Evolutionary conservation across 192 early-diverging fungal species (phyloP), one percentile per base, ranked within the genome.

Genomic region (Linnemannia exigua): DNA sequence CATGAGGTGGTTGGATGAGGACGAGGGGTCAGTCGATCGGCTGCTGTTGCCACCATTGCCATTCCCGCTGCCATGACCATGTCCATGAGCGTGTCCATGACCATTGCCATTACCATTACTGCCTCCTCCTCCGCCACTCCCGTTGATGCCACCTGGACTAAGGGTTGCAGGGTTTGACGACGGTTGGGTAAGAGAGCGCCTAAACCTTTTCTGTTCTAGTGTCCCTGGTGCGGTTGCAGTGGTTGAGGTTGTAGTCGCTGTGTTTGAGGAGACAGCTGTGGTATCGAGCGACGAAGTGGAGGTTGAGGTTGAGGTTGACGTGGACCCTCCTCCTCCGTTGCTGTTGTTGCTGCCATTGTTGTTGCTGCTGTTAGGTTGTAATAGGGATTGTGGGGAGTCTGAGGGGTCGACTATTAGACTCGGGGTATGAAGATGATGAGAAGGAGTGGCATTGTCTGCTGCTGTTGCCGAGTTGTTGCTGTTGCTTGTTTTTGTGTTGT

Each of bases 131-230:
- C 41, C 41, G 31, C 31, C 22, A 46, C 41, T 46, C 9, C n/a
- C 44, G 19, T 14, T 22, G 52, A 54, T 41, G 14, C 69, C 70
- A 0, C 72, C 36, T 25, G 75, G 76, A 48, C 61, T 72, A 11
- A 72, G 80, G 72, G 48, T 47, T 48, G 79, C 38, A 12, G 46
- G 54, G 44, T 52, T 72, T 41, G 67, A 79, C 22, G 67, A 79
- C 22, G 58, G 67, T 67, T 85, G 83, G 7, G 76, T 73, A 25
- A 72, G 17, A 35, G 83, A 75, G 5, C 84, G 74, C 61, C 75
- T 76, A 33, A 75, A 74, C 68, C 71, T 86, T 77, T 86, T 86
- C 22, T 75, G 69, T 37, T 86, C 84, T 33, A 79, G 35, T 51
- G 76, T 36, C 22, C 51, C 52, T 69, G 74, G 17, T 47, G 74